These are phyloP conservation scores for Euptelea pleiosperma DNA, from an alignment of 164 flowering plant species.

Conservation along the genomic window DNA sequence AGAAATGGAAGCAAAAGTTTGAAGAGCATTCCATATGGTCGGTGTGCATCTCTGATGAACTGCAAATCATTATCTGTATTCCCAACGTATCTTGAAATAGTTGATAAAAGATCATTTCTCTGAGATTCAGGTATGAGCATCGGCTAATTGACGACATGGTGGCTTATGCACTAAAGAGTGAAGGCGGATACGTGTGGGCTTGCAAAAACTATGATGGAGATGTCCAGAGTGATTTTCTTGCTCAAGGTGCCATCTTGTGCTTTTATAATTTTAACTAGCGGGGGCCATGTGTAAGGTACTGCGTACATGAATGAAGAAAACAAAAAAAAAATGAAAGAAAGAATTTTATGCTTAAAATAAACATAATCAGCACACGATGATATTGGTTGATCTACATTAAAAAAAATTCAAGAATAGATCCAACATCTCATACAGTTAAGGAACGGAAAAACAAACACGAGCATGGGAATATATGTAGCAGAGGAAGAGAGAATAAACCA, in stretches of 20 bases:
- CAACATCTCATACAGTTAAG: too few species aligned
- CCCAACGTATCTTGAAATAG: slow-evolving; percentile 5
- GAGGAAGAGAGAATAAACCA: too few species aligned
- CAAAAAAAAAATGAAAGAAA: too few species aligned
- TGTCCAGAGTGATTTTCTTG: slow-evolving; percentile 98
- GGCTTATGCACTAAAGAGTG: slow-evolving; percentile 92
- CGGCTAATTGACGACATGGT: slow-evolving; percentile 99
- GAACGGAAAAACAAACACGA: too few species aligned
- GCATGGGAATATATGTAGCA: too few species aligned
- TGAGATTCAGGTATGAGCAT: slow-evolving; percentile 85
- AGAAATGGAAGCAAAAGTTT: slow-evolving; percentile 84
- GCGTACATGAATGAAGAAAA: too few species aligned
- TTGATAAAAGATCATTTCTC: slow-evolving; percentile 10
- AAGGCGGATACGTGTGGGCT: slow-evolving; percentile 99
- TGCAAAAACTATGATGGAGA: slow-evolving; percentile 99
- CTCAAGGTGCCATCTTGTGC: slow-evolving; percentile 64
- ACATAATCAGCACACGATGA: too few species aligned
- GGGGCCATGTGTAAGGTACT: too few species aligned
- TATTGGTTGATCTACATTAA: too few species aligned
- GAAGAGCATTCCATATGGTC: slow-evolving; percentile 89
- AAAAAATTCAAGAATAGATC: too few species aligned
- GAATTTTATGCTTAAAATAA: too few species aligned
- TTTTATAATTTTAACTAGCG: background rate
- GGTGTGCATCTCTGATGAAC: slow-evolving; percentile 7
- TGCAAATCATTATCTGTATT: background rate